Percentiles rank a stretch among this genome's conserved stretches.
These are phyloP conservation scores for Penstemon newberryi DNA, from an alignment of 257 asterid species.

Conservation along the genomic window DNA sequence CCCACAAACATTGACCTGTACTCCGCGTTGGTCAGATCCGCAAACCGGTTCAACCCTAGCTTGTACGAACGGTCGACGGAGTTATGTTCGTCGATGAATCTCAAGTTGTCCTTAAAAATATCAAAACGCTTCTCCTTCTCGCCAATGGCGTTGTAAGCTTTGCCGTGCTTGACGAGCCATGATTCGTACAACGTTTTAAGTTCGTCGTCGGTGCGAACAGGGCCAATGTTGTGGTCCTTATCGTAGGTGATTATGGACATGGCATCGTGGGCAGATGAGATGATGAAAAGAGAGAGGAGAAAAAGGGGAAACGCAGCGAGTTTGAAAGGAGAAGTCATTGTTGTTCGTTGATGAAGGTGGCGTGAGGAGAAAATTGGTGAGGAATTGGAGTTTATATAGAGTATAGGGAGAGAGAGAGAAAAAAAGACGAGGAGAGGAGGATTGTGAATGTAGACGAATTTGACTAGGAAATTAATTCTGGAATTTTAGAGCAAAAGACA, in stretches of 20 bases:
- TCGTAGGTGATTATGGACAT: constrained; percentile 71
- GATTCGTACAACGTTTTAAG: constrained; percentile 59
- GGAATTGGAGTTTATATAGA: too few relatives aligned
- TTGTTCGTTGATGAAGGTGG: constrained; percentile 6
- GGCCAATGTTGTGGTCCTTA: constrained; percentile 32
- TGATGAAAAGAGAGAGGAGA: constrained; percentile 27
- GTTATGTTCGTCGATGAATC: constrained; percentile 63
- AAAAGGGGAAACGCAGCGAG: neutral
- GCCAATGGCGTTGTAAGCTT: constrained; percentile 60
- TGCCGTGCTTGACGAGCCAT: constrained; percentile 76
- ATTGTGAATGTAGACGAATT: constrained; percentile 1
- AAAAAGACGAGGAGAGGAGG: constrained; percentile 4
- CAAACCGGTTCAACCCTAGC: constrained; percentile 70
- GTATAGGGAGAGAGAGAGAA: neutral
- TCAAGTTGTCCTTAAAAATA: constrained; percentile 73
- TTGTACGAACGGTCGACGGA: constrained; percentile 50
- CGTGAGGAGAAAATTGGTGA: neutral
- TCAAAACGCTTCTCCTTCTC: constrained; percentile 70
- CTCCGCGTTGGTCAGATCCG: constrained; percentile 84
- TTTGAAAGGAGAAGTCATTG: constrained; percentile 50
- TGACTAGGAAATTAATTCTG: neutral
- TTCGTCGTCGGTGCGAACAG: constrained; percentile 32
- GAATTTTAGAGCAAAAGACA: too few relatives aligned
- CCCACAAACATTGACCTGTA: constrained; percentile 52
- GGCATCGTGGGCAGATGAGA: constrained; percentile 57